Percentiles rank a stretch among this genome's conserved stretches.
Conservation (phyloP, 2,329 filamentous ascomycete genomes). For the Colletotrichum sp. region DNA sequence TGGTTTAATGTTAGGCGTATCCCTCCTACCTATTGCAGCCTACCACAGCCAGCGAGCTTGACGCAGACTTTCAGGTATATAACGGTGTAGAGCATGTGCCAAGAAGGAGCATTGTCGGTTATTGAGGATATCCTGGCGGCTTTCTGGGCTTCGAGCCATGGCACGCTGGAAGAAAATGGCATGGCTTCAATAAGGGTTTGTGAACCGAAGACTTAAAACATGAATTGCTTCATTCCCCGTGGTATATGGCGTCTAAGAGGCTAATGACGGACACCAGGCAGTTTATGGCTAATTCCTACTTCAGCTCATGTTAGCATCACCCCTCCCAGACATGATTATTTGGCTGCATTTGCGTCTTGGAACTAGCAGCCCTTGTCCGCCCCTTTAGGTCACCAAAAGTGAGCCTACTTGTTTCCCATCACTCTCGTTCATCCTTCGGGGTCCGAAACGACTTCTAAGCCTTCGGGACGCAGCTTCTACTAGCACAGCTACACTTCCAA, state of each 20-base stretch:
- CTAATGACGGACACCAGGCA: background rate
- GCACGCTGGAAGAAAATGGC: background rate
- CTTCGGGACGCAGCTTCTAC: background rate
- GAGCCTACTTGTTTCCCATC: background rate
- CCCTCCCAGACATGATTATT: background rate
- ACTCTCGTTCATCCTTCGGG: background rate
- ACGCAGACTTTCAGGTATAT: background rate
- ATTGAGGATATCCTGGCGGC: background rate
- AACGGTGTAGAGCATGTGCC: background rate
- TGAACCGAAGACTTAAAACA: background rate
- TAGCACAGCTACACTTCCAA: background rate
- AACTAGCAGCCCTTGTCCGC: background rate
- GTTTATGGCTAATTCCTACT: background rate
- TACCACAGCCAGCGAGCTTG: background rate
- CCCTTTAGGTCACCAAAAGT: background rate
- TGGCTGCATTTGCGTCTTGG: background rate
- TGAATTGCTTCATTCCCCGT: background rate
- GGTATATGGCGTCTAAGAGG: background rate
- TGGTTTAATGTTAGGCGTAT: background rate
- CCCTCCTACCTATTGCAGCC: background rate
- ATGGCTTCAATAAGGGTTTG: background rate
- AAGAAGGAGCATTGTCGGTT: background rate
- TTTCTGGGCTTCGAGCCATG: background rate
- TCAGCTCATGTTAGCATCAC: background rate
- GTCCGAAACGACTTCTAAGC: background rate